These are phyloP conservation scores for Neofusicoccum kwambonambiense DNA, from an alignment of 2,329 filamentous ascomycete genomes.

Conservation along the genomic window DNA sequence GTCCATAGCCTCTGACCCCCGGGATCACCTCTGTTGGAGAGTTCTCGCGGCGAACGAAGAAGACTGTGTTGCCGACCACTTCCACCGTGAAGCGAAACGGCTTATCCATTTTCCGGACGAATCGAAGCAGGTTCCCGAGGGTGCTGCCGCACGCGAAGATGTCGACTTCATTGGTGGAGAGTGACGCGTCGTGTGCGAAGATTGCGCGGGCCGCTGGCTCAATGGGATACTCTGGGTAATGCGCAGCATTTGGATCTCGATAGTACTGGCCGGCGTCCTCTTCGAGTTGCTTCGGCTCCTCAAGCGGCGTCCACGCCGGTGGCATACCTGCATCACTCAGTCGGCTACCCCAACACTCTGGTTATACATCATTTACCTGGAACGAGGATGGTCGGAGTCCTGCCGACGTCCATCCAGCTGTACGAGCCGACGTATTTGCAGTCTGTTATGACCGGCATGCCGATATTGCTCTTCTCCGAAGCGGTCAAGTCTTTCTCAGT, in stretches of 20 bases:
- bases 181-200: conserved; percentile 38
- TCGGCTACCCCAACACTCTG: neutral
- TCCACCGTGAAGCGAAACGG: conserved; percentile 61
- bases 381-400: conserved; percentile 42
- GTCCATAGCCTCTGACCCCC: conserved; percentile 60
- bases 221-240: conserved; percentile 49
- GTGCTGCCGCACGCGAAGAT: conserved; percentile 62
- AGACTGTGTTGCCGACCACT: conserved; percentile 56
- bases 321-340: conserved; percentile 45
- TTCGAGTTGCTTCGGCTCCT: conserved; percentile 33
- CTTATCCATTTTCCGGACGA: conserved; percentile 46
- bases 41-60: conserved; percentile 63
- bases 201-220: conserved; percentile 51
- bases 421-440: conserved; percentile 51
- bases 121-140: conserved; percentile 61
- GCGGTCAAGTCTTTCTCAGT: conserved; percentile 17
- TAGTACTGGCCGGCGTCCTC: conserved; percentile 52
- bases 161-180: conserved; percentile 45
- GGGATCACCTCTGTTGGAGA: conserved; percentile 57
- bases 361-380: conserved; percentile 39
- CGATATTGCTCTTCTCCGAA: neutral
- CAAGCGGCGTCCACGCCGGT: conserved; percentile 51
- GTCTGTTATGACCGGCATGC: conserved; percentile 34
- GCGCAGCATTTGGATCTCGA: conserved; percentile 56
- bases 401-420: conserved; percentile 47